Evolutionary conservation across 148 eudicot species (phyloP).

Genomic region (Fagopyrum esculentum): DNA sequence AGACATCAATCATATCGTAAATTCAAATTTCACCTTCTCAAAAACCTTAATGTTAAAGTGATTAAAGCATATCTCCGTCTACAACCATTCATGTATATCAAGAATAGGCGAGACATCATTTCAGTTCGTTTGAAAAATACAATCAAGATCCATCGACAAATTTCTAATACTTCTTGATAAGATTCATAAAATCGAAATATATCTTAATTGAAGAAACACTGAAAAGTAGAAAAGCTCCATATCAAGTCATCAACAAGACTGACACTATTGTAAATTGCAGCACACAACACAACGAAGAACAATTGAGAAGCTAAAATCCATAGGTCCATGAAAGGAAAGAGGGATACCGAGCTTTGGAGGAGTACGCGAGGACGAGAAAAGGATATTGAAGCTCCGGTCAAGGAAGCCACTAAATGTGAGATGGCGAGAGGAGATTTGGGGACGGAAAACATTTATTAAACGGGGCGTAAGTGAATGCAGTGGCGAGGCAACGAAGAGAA

Average conservation of each 20-base stretch:
- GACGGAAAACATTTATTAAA: neutral
- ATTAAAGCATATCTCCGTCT: too few relatives aligned
- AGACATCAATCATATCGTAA: too few relatives aligned
- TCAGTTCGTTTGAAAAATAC: too few relatives aligned
- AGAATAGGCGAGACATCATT: too few relatives aligned
- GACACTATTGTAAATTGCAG: neutral
- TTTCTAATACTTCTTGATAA: neutral
- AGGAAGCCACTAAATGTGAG: constrained; percentile 30
- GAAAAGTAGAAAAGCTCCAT: neutral
- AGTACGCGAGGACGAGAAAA: constrained; percentile 2
- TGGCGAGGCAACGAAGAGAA: too few relatives aligned
- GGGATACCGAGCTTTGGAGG: constrained; percentile 21
- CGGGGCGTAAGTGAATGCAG: too few relatives aligned
- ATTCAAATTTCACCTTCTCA: too few relatives aligned
- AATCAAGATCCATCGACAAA: too few relatives aligned
- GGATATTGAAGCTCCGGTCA: constrained; percentile 23
- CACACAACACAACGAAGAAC: neutral
- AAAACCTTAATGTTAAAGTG: too few relatives aligned
- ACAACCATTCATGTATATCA: too few relatives aligned
- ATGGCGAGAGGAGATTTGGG: neutral
- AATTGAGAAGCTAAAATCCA: neutral
- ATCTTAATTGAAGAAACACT: neutral
- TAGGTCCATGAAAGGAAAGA: constrained; percentile 8
- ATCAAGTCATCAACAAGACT: neutral
- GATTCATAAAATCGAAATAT: neutral